Evolutionary conservation across 257 asterid species (phyloP).

Genomic region (Scutellaria baicalensis): DNA sequence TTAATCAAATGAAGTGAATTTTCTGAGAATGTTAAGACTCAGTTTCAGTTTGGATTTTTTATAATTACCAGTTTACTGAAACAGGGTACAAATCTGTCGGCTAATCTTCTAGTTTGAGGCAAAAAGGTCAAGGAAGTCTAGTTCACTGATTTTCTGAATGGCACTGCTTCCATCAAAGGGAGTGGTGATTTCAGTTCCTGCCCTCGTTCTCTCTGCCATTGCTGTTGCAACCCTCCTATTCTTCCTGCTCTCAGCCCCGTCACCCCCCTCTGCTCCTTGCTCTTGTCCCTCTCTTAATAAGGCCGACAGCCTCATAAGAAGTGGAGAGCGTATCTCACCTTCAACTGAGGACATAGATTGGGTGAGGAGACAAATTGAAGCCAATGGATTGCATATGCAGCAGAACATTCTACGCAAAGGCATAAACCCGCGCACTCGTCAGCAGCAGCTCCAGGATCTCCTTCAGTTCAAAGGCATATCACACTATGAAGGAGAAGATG

Average conservation of each 20-base stretch:
- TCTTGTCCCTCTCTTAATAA: slow-evolving; percentile 33
- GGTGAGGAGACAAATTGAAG: slow-evolving; percentile 63
- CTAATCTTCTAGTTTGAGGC: slow-evolving; percentile 7
- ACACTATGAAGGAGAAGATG: slow-evolving; percentile 76
- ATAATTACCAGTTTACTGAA: background rate
- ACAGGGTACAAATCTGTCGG: slow-evolving; percentile 8
- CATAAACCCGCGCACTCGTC: slow-evolving; percentile 91
- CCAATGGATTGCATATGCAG: slow-evolving; percentile 84
- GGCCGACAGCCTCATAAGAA: background rate
- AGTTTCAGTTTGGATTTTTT: background rate
- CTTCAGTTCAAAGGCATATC: slow-evolving; percentile 83
- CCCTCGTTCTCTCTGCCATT: slow-evolving; percentile 46
- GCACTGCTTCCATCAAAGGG: slow-evolving; percentile 55
- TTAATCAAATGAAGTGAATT: slow-evolving; percentile 1
- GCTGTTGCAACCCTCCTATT: slow-evolving; percentile 45
- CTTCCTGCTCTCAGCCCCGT: slow-evolving; percentile 38
- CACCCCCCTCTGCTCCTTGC: slow-evolving; percentile 44
- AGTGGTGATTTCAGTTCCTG: slow-evolving; percentile 66
- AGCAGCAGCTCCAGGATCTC: slow-evolving; percentile 87
- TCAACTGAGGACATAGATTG: slow-evolving; percentile 65
- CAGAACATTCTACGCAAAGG: slow-evolving; percentile 86
- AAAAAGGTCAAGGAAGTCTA: background rate
- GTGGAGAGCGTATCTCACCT: slow-evolving; percentile 42
- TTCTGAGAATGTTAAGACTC: background rate
- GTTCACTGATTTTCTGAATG: slow-evolving; percentile 20